phyloP scores from a whole-genome alignment of 2,329 filamentous ascomycete genomes.

The Aspergillus neoniger region DNA sequence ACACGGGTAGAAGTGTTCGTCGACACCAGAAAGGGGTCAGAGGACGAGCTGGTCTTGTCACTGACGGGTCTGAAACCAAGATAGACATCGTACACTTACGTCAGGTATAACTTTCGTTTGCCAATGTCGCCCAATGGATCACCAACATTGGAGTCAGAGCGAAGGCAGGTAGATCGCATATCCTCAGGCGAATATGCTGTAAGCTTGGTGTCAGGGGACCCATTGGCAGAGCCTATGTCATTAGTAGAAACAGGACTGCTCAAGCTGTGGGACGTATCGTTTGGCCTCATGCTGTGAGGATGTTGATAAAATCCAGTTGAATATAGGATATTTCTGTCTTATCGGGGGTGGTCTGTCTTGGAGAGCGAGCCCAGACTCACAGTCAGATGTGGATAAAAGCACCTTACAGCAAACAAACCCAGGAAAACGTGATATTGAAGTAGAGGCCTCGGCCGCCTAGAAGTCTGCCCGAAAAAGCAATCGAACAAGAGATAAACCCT shows the following conservation, averaged over 20 bases:
- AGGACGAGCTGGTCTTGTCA: conserved; percentile 20
- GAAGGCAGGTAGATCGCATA: conserved; percentile 43
- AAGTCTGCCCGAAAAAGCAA: not conserved
- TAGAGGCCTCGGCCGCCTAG: not conserved
- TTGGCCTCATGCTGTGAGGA: conserved; percentile 27
- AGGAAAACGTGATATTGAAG: not conserved
- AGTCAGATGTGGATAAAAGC: not conserved
- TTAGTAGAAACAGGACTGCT: conserved; percentile 47
- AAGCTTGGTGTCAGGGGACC: conserved; percentile 65
- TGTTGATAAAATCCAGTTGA: not conserved
- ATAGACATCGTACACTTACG: conserved; percentile 20
- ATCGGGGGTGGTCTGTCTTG: not conserved
- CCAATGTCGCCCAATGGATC: conserved; percentile 19
- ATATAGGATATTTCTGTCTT: not conserved
- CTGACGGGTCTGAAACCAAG: not conserved
- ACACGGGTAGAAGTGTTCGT: conserved; percentile 19
- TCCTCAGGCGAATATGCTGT: conserved; percentile 67
- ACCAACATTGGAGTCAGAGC: conserved; percentile 20
- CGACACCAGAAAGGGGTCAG: conserved; percentile 34
- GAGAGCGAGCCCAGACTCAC: not conserved
- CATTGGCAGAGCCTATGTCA: conserved; percentile 59
- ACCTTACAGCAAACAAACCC: not conserved
- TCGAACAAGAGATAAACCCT: not conserved
- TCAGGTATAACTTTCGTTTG: conserved; percentile 23
- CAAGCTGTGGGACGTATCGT: conserved; percentile 30